These are phyloP conservation scores for Phytophthora capsici DNA, from an alignment of 352 stramenopile species.

Conservation along the genomic window DNA sequence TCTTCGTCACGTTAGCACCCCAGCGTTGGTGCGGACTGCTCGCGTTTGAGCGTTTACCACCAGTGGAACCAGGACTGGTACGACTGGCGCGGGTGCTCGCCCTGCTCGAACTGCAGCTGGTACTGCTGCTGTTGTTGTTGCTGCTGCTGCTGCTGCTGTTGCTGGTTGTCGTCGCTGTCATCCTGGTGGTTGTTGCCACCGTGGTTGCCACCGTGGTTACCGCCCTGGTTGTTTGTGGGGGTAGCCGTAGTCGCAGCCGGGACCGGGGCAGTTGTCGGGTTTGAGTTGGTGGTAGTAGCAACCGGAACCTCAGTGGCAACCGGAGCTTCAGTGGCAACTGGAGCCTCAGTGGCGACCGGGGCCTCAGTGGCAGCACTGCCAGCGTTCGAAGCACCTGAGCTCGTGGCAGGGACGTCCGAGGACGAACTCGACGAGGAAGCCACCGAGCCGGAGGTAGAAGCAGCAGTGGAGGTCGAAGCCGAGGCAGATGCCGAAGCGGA, in stretches of 20 bases:
- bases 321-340: slow-evolving; percentile 3
- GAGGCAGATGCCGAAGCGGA: slow-evolving; percentile 14
- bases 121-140: background rate
- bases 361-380: slow-evolving; percentile 2
- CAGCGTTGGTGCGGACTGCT: background rate
- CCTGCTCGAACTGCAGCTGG: slow-evolving; percentile 1
- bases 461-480: slow-evolving; percentile 2
- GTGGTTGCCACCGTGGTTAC: too few species aligned
- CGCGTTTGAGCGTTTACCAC: slow-evolving; percentile 10
- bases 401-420: background rate
- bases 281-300: slow-evolving; percentile 2
- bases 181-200: slow-evolving; percentile 4
- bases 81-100: slow-evolving; percentile 9
- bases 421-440: slow-evolving; percentile 5
- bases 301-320: background rate
- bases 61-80: slow-evolving; percentile 24
- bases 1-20: background rate
- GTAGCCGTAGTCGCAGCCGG: slow-evolving; percentile 13
- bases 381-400: background rate
- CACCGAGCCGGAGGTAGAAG: slow-evolving; percentile 3
- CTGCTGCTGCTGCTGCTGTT: background rate
- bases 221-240: slow-evolving; percentile 8
- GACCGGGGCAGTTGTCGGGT: background rate
- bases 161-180: background rate
- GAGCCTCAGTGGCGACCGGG: slow-evolving; percentile 2